Evolutionary conservation across 2,329 filamentous ascomycete genomes (phyloP).

Genomic region (Nemania diffusa): DNA sequence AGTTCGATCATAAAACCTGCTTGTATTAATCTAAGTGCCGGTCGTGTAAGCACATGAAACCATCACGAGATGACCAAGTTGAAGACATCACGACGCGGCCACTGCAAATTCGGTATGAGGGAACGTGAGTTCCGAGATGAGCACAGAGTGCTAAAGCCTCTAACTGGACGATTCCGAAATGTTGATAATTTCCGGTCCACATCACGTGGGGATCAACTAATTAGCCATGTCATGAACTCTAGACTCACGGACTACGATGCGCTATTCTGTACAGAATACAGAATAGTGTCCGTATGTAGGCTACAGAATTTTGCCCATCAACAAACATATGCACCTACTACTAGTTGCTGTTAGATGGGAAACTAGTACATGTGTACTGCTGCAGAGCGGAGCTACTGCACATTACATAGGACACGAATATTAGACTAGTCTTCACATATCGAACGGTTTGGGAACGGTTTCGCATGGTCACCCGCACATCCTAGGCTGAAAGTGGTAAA

Average conservation of each 20-base stretch:
- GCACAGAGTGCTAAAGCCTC: conserved; percentile 8
- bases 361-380: not conserved
- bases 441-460: conserved; percentile 34
- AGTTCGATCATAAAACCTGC: conserved; percentile 14
- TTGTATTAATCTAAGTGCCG: conserved; percentile 17
- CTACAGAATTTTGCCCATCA: conserved; percentile 22
- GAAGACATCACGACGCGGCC: conserved; percentile 4
- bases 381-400: not conserved
- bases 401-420: not conserved
- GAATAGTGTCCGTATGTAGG: conserved; percentile 11
- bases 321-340: conserved; percentile 28
- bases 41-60: conserved; percentile 6
- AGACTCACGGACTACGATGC: conserved; percentile 7
- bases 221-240: conserved; percentile 21
- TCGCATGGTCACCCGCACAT: conserved; percentile 24
- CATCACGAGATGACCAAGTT: conserved; percentile 18
- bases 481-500: conserved; percentile 32
- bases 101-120: conserved; percentile 20
- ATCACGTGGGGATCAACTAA: conserved; percentile 26
- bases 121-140: conserved; percentile 25
- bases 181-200: conserved; percentile 10
- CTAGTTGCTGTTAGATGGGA: conserved; percentile 24
- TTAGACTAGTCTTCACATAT: conserved; percentile 18
- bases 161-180: conserved; percentile 17
- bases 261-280: conserved; percentile 10